Base-by-base conservation (phyloP, 331 rosid genomes). In the Phaseolus coccineus region DNA sequence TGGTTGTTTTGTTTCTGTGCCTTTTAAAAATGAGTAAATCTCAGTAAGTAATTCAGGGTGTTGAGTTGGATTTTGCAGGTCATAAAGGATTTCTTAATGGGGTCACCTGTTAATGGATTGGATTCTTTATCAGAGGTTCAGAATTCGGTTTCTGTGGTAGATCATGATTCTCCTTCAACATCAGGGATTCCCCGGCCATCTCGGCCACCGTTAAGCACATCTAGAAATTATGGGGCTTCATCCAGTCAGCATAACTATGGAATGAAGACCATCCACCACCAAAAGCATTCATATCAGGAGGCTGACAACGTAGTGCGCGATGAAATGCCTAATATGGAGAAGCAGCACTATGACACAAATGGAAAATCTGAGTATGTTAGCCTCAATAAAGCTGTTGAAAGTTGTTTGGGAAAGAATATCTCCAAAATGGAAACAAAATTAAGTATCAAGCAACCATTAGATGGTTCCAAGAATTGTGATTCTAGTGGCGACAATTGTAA, bases 1-100 rank as follows among this genome's bases (percentile, higher is more conserved):
- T 80, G 63, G 77, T 79, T 79, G 59, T 61, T 64, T 83, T 81
- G 31, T 79, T 33, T 79, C 55, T 42, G 58, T 24, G 51, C 77
- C 27, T 81, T 79, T 28, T 22, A 42, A 24, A 46, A 24, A 46
- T 47, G 46, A 42, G 70, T 68, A 25, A 28, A 52, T 79, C 82
- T 71, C 66, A 63, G 35, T 42, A 68, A 63, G 35, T 42, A 68
- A 84, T 79, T 92, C 77, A 47, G 76, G 69, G 51, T 68, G 87
- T 71, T 68, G 62, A 69, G 57, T 83, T 88, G 73, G 81, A 81
- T 79, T 90, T 85, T 91, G 76, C 83, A 77, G 84, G 51, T 56
- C 62, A 57, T 64, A 79, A 50, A 73, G 79, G 78, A 69, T 69
- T 85, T 73, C 69, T 80, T 77, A 51, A 94, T 94, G 98, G 94